Percentiles rank a stretch among this genome's conserved stretches.
Evolutionary conservation across 2,329 filamentous ascomycete genomes (phyloP).

Genomic region (Pseudopithomyces maydicus): DNA sequence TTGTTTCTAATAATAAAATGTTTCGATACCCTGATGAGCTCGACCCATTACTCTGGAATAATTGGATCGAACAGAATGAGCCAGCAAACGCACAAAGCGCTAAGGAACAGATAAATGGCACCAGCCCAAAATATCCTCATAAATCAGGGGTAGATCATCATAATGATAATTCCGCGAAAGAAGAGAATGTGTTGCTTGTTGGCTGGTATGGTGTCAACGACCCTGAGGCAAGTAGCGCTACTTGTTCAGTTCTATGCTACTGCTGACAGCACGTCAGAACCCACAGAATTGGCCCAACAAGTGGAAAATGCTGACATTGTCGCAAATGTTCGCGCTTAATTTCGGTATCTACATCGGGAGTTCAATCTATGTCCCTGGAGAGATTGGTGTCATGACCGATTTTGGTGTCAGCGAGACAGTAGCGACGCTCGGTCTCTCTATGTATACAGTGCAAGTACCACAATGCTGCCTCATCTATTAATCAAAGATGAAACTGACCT

Average conservation of each 20-base stretch:
- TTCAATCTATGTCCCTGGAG: constrained; percentile 51
- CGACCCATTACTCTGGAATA: constrained; percentile 10
- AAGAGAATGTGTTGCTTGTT: constrained; percentile 23
- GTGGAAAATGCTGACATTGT: constrained; percentile 17
- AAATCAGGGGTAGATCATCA: not conserved
- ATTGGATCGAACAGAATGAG: not conserved
- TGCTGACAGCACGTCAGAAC: constrained; percentile 13
- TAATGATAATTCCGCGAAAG: not conserved
- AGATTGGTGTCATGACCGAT: constrained; percentile 50
- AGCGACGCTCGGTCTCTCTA: constrained; percentile 76
- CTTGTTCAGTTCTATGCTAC: not conserved
- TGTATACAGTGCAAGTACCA: constrained; percentile 66
- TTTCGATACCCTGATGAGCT: constrained; percentile 15
- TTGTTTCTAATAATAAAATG: constrained; percentile 7
- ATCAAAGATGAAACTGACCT: not conserved
- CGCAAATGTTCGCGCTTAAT: constrained; percentile 49
- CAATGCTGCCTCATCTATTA: not conserved
- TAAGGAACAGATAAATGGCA: not conserved
- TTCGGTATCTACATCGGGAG: constrained; percentile 59
- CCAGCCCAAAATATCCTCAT: not conserved
- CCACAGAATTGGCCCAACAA: constrained; percentile 31
- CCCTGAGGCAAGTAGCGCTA: constrained; percentile 12
- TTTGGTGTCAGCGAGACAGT: constrained; percentile 61
- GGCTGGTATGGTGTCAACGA: constrained; percentile 42
- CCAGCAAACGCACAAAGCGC: not conserved